A percentile compares a stretch with the other conserved stretches of the same genome.
These are phyloP conservation scores for Oxytropis ochrocephala DNA, from an alignment of 306 rosid genomes.

Conservation along the genomic window DNA sequence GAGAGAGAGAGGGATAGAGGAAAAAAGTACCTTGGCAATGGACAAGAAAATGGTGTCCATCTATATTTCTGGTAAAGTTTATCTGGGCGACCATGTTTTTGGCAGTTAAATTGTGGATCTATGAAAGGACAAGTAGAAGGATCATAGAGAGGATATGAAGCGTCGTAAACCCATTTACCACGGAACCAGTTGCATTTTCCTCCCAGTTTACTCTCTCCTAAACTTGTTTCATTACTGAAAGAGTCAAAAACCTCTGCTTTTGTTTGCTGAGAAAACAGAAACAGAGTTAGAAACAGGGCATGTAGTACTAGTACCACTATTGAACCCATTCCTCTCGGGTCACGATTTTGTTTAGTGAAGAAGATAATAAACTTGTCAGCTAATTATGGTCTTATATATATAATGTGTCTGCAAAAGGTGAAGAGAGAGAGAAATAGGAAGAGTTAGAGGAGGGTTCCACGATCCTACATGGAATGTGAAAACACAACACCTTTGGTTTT, in stretches of 20 bases:
- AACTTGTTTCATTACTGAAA: not conserved
- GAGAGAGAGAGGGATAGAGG: no score
- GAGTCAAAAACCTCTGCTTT: slow-evolving; percentile 32
- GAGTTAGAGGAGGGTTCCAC: slow-evolving; percentile 16
- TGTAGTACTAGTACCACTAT: not conserved
- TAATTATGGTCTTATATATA: slow-evolving; percentile 38
- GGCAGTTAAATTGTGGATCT: slow-evolving; percentile 90
- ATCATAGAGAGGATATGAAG: slow-evolving; percentile 68
- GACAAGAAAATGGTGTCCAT: slow-evolving; percentile 75
- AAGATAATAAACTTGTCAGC: slow-evolving; percentile 26
- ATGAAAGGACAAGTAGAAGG: slow-evolving; percentile 70
- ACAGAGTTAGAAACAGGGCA: slow-evolving; percentile 40
- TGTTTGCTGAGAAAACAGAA: slow-evolving; percentile 39
- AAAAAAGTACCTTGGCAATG: slow-evolving; percentile 68
- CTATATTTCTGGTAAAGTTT: slow-evolving; percentile 57
- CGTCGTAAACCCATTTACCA: slow-evolving; percentile 75
- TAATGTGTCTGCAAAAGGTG: slow-evolving; percentile 19
- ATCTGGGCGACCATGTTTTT: slow-evolving; percentile 70
- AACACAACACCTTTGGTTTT: not conserved
- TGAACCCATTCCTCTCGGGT: slow-evolving; percentile 63
- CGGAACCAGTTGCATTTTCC: slow-evolving; percentile 54
- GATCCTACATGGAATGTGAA: slow-evolving; percentile 19
- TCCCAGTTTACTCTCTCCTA: slow-evolving; percentile 16
- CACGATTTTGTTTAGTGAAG: slow-evolving; percentile 17
- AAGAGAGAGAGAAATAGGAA: not conserved